These are phyloP conservation scores for Calonectria naviculata DNA, from an alignment of 2,329 filamentous ascomycete species.

Conservation along the genomic window DNA sequence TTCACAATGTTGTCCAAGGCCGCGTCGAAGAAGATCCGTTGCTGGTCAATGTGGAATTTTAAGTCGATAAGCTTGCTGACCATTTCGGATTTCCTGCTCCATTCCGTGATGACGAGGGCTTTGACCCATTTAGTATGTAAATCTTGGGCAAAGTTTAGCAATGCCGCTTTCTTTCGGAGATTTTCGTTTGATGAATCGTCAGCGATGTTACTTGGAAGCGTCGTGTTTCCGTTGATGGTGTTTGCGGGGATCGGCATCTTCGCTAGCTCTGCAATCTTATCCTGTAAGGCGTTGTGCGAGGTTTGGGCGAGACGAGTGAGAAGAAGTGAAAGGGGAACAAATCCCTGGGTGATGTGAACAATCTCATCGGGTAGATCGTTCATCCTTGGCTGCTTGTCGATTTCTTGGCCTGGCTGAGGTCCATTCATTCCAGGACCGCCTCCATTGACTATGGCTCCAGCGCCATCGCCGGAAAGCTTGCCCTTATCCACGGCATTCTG, in stretches of 20 bases:
- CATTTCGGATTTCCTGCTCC: slow-evolving; percentile 82
- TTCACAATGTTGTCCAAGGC: slow-evolving; percentile 74
- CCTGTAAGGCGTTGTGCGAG: slow-evolving; percentile 81
- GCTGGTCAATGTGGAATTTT: slow-evolving; percentile 76
- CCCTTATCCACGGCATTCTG: slow-evolving; percentile 47
- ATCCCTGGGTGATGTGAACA: slow-evolving; percentile 79
- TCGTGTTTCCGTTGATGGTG: slow-evolving; percentile 62
- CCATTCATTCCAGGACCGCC: slow-evolving; percentile 29
- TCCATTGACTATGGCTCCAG: slow-evolving; percentile 41
- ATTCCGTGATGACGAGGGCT: slow-evolving; percentile 88
- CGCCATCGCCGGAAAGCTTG: slow-evolving; percentile 34
- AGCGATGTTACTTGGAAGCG: slow-evolving; percentile 42
- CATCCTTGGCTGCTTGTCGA: slow-evolving; percentile 52
- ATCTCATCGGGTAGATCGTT: slow-evolving; percentile 72
- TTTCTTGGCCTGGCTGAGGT: slow-evolving; percentile 31
- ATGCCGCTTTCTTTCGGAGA: slow-evolving; percentile 77
- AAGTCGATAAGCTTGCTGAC: slow-evolving; percentile 92
- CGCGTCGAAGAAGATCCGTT: slow-evolving; percentile 69
- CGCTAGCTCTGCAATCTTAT: slow-evolving; percentile 76
- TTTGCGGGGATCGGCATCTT: slow-evolving; percentile 69
- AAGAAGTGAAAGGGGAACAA: slow-evolving; percentile 79
- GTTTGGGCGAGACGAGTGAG: slow-evolving; percentile 84
- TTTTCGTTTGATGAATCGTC: slow-evolving; percentile 74
- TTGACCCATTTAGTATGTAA: slow-evolving; percentile 93
- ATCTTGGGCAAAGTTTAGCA: slow-evolving; percentile 83